Evolutionary conservation across 1,139 yeast genomes (phyloP).

Genomic region (Blastobotrys apis): DNA sequence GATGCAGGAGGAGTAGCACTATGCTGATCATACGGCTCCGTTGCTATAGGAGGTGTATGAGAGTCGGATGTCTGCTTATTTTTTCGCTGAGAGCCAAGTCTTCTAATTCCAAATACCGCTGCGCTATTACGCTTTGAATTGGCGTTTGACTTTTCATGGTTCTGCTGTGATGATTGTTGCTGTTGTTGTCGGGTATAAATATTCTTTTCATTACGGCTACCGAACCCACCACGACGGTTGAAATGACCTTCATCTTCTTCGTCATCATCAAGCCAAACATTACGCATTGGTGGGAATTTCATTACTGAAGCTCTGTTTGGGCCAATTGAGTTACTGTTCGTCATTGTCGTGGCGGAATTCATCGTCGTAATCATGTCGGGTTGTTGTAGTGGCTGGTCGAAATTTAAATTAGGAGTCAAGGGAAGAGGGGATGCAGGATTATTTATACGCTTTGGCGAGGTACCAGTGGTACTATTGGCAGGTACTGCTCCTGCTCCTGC

Average conservation of each 20-base stretch:
- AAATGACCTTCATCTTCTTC: constrained; percentile 17
- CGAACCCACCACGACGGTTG: neutral
- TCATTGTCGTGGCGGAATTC: neutral
- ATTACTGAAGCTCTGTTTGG: constrained; percentile 11
- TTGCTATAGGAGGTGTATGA: no score
- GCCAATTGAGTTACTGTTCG: neutral
- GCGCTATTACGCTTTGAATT: neutral
- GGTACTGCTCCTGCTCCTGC: no score
- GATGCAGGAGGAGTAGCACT: neutral
- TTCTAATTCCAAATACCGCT: constrained; percentile 3
- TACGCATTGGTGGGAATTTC: constrained; percentile 26
- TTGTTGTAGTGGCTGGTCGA: no score
- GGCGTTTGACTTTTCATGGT: neutral
- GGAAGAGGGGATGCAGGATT: no score
- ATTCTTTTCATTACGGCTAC: neutral
- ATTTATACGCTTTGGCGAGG: no score
- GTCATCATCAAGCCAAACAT: constrained; percentile 29
- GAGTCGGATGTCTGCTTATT: no score
- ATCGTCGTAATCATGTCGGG: neutral
- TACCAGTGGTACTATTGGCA: no score
- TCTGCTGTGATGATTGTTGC: no score
- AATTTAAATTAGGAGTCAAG: no score
- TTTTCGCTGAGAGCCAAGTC: constrained; percentile 13
- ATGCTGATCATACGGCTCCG: neutral
- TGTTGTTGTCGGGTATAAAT: no score